These are phyloP conservation scores for Leucosporidium yakuticum DNA, from an alignment of 768 basidiomycete species.

Conservation along the genomic window DNA sequence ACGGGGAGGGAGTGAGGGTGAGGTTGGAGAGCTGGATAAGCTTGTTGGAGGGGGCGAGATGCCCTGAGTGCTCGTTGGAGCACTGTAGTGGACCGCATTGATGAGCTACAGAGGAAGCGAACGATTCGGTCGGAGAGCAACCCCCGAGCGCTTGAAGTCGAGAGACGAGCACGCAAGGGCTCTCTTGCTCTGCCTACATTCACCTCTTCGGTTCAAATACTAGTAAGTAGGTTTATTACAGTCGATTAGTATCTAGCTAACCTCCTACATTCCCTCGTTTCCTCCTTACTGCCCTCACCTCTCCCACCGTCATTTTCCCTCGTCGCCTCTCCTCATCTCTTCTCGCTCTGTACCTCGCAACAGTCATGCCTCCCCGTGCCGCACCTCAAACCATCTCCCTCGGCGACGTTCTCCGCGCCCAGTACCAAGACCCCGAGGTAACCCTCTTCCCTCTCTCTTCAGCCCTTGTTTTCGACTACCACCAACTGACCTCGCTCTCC, in stretches of 20 bases:
- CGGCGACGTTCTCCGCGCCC: not conserved
- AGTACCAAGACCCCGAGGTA: not conserved
- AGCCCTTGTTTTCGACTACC: no score
- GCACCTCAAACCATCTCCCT: not conserved
- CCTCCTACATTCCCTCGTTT: no score
- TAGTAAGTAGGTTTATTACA: not conserved
- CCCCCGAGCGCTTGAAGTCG: no score
- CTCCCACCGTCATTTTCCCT: not conserved
- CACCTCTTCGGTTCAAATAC: not conserved
- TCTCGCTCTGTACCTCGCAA: not conserved
- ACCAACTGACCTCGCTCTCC: no score
- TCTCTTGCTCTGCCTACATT: not conserved
- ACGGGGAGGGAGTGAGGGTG: slow-evolving; percentile 36
- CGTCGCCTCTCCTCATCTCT: no score
- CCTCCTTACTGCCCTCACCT: not conserved
- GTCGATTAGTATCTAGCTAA: not conserved
- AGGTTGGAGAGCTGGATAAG: slow-evolving; percentile 15
- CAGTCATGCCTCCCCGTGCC: not conserved
- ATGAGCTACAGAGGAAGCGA: not conserved
- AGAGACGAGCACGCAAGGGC: not conserved
- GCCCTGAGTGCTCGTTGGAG: not conserved
- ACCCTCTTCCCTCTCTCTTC: not conserved
- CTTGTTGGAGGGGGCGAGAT: not conserved
- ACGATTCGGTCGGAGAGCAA: no score
- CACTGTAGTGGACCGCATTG: not conserved